Base-by-base conservation (phyloP, 768 basidiomycete species). In the Chalciporus sphaerocephalus region DNA sequence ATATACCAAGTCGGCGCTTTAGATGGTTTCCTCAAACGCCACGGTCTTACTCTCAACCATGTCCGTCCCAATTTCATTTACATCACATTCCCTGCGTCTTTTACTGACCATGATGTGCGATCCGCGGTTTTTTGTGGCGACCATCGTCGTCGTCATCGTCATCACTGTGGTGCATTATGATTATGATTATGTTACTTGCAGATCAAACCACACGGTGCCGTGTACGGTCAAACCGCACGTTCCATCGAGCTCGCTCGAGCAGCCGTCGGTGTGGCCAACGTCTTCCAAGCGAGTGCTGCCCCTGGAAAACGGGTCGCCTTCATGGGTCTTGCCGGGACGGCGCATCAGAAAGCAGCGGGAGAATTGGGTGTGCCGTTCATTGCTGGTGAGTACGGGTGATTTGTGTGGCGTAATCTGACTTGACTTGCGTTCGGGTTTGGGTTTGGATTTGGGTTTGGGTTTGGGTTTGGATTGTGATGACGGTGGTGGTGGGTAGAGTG, bases 1-100 rank as follows among this genome's bases (percentile, higher is more conserved):
- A 69, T 79, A 5, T 84, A 83, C 54, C 84, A 85, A 67, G 75
- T 83, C 23, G 83, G 82, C n/a, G 81, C 83, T 0, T 62, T 85
- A 6, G 64, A 59, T 4, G 81, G 79, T 0, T 85, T 85, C 60
- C 64, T 86, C 43, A 76, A 73, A 35, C 58, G 70, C 2, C 70
- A 84, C 42, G 74, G 67, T 0, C 52, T 85, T 5, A 59, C 64
- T 2, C 58, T 84, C 17, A 75, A 83, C 53, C 83, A 87, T 48
- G 82, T 77, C 63, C 25, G 73, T 52, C 17, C 4, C 8, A n/a
- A n/a, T n/a, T n/a, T 21, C 4, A 15, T 9, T 46, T 35, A 9
- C 24, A 15, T n/a, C 9, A 7, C 27, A 28, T 12, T 28, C 12
- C 7, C 12, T 5, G 15, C 30, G 13, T 32, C 15, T 15, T 12